Conservation (phyloP, 2,329 filamentous ascomycete genomes). For the Cladophialophora immunda region DNA sequence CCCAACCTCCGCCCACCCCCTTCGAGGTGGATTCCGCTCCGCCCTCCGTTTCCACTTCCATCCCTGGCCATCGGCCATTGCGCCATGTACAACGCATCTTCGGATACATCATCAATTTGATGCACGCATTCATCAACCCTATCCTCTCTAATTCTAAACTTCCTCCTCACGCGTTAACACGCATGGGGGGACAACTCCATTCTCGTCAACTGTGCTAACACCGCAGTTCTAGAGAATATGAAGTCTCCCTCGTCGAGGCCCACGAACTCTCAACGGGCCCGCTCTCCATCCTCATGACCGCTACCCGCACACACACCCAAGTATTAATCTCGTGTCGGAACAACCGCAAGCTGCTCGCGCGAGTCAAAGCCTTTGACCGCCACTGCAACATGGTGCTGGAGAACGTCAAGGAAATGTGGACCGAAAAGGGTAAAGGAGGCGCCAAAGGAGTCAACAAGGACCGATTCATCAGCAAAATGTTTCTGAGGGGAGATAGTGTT, state of each 20-base stretch:
- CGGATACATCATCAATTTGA: slow-evolving; percentile 13
- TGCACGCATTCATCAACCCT: not conserved
- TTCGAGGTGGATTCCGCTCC: slow-evolving; percentile 39
- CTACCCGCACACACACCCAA: slow-evolving; percentile 91
- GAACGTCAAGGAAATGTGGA: slow-evolving; percentile 99
- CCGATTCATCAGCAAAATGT: slow-evolving; percentile 98
- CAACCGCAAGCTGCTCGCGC: slow-evolving; percentile 96
- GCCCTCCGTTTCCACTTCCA: slow-evolving; percentile 30
- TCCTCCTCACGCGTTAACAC: not conserved
- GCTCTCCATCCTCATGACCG: slow-evolving; percentile 94
- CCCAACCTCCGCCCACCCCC: slow-evolving; percentile 34
- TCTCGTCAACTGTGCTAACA: slow-evolving; percentile 17
- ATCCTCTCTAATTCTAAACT: not conserved
- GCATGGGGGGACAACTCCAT: not conserved
- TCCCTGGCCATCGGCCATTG: slow-evolving; percentile 15
- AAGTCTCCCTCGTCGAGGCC: slow-evolving; percentile 82
- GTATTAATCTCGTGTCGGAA: slow-evolving; percentile 97
- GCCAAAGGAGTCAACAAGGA: slow-evolving; percentile 99
- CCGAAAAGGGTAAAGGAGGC: slow-evolving; percentile 83
- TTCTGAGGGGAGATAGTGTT: slow-evolving; percentile 85
- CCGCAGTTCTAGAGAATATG: slow-evolving; percentile 74
- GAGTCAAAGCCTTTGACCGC: slow-evolving; percentile 97
- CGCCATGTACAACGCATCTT: not conserved
- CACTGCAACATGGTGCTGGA: slow-evolving; percentile 99
- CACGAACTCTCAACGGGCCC: slow-evolving; percentile 82